These are phyloP conservation scores for Hamamelis virginiana DNA, from an alignment of 164 flowering plant species.

Conservation along the genomic window DNA sequence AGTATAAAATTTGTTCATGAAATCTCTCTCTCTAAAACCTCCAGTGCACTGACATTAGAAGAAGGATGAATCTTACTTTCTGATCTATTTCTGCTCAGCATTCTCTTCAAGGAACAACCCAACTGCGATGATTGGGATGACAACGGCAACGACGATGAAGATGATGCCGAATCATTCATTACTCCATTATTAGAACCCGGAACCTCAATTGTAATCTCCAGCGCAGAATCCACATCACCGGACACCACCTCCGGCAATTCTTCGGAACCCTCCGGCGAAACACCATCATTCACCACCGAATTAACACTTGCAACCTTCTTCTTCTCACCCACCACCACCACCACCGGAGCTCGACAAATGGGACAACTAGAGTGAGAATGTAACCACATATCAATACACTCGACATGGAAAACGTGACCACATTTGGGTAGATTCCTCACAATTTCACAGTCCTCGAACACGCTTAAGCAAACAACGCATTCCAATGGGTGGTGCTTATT, in stretches of 20 bases:
- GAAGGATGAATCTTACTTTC: constrained; percentile 40
- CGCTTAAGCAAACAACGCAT: constrained; percentile 59
- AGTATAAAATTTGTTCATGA: neutral
- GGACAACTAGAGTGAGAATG: constrained; percentile 58
- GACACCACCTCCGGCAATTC: neutral
- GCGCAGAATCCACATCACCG: neutral
- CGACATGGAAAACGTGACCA: constrained; percentile 56
- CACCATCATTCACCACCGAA: neutral
- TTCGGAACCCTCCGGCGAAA: neutral
- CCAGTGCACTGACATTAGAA: constrained; percentile 14
- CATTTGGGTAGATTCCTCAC: constrained; percentile 52
- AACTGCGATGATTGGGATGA: constrained; percentile 13
- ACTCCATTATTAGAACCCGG: neutral
- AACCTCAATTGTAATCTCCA: constrained; percentile 19
- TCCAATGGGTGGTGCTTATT: constrained; percentile 24
- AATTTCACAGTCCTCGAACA: constrained; percentile 46
- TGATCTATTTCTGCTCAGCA: constrained; percentile 42
- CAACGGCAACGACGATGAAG: constrained; percentile 12
- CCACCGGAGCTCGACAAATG: constrained; percentile 51
- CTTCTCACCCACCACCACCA: constrained; percentile 15
- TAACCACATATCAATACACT: constrained; percentile 77
- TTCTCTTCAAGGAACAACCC: constrained; percentile 42
- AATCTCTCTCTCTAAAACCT: constrained; percentile 4
- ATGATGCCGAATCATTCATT: neutral
- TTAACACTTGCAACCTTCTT: neutral